Evolutionary conservation across 2,329 filamentous ascomycete species (phyloP).

Genomic region (Aspergillus transmontanensis): DNA sequence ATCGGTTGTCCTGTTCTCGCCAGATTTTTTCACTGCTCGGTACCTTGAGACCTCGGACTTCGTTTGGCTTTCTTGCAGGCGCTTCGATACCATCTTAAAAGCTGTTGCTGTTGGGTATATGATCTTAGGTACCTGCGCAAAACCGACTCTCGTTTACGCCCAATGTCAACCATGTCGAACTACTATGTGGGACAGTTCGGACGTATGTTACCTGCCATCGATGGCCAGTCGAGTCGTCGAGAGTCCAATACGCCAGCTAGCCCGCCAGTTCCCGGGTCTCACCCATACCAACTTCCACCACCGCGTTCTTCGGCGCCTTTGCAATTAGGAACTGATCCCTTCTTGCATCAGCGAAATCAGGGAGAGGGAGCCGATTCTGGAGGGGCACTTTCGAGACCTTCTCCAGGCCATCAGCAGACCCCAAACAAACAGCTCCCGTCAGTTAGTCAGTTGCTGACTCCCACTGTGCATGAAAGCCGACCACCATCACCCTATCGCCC

Average conservation of each 20-base stretch:
- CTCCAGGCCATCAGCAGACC: slow-evolving; percentile 15
- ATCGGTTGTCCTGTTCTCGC: background rate
- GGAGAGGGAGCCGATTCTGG: slow-evolving; percentile 26
- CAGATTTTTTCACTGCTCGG: background rate
- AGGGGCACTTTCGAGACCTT: slow-evolving; percentile 14
- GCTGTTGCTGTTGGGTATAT: slow-evolving; percentile 18
- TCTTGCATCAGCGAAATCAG: slow-evolving; percentile 29
- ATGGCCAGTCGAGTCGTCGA: slow-evolving; percentile 30
- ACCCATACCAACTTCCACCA: slow-evolving; percentile 44
- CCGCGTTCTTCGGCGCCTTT: slow-evolving; percentile 36
- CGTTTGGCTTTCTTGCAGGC: background rate
- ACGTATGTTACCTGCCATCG: slow-evolving; percentile 39
- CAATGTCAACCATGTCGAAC: slow-evolving; percentile 34
- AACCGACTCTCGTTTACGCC: background rate
- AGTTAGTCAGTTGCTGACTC: slow-evolving; percentile 44
- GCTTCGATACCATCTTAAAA: background rate
- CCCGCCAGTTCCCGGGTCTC: slow-evolving; percentile 32
- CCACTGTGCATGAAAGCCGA: slow-evolving; percentile 29
- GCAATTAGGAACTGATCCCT: slow-evolving; percentile 39
- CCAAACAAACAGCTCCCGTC: slow-evolving; percentile 40
- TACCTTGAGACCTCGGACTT: background rate
- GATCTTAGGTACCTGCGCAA: slow-evolving; percentile 6
- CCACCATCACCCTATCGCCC: slow-evolving; percentile 31
- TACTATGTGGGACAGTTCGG: slow-evolving; percentile 44
- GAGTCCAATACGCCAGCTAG: slow-evolving; percentile 33